These are phyloP conservation scores for Boletellus sp. DNA, from an alignment of 768 basidiomycete species.

Conservation along the genomic window DNA sequence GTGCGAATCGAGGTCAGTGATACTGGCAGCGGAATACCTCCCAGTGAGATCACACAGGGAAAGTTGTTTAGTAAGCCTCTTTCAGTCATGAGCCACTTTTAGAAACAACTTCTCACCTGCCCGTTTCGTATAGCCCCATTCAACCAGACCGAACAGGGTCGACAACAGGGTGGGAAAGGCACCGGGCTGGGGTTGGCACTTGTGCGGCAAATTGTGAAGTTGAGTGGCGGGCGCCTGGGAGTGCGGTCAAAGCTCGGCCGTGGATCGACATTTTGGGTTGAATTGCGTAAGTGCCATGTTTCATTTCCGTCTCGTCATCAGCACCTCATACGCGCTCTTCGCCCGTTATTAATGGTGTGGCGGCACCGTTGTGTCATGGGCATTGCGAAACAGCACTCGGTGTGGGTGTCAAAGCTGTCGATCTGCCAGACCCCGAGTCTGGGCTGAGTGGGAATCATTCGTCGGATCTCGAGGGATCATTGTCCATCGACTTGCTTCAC, in stretches of 20 bases:
- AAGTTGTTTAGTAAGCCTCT: conserved; percentile 63
- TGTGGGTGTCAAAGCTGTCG: conserved; percentile 53
- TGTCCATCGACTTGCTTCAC: conserved; percentile 25
- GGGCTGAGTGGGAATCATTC: conserved; percentile 19
- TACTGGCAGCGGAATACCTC: conserved; percentile 63
- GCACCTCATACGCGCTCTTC: conserved; percentile 7
- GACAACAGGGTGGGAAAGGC: conserved; percentile 69
- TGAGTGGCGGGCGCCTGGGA: conserved; percentile 72
- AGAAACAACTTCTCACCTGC: conserved; percentile 5
- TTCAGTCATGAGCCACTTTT: not conserved
- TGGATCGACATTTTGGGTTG: conserved; percentile 90
- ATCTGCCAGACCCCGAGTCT: conserved; percentile 25
- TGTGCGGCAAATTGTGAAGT: conserved; percentile 73
- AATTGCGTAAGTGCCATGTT: conserved; percentile 46
- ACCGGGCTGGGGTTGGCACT: conserved; percentile 75
- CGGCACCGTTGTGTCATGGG: conserved; percentile 5
- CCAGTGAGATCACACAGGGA: conserved; percentile 64
- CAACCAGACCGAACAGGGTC: conserved; percentile 75
- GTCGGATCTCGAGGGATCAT: conserved; percentile 23
- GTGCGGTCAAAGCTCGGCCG: conserved; percentile 57
- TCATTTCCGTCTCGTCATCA: conserved; percentile 11
- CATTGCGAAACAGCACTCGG: conserved; percentile 47
- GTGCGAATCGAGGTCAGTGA: conserved; percentile 85
- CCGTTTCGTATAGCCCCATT: conserved; percentile 50
- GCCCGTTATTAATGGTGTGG: conserved; percentile 4